Evolutionary conservation across 106 monocot genomes (phyloP), one percentile per base, ranked within the genome.

Genomic region (Dioscorea zingiberensis): DNA sequence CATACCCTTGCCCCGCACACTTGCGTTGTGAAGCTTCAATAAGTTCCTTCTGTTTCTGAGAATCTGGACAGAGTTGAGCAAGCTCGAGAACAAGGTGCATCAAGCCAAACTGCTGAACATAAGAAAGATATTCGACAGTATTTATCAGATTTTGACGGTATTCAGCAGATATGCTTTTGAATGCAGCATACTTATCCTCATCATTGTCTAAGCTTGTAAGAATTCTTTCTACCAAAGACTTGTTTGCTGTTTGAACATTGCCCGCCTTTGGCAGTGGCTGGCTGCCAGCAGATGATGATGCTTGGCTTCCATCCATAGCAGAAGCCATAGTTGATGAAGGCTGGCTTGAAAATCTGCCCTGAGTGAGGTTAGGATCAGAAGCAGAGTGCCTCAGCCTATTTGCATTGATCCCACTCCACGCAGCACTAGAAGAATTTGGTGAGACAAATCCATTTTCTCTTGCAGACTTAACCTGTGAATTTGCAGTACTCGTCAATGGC

Each of bases 101-200:
- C 45, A 95, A 77, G 19, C 91, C 87, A 81, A 95, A 91, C 74
- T 95, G 95, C 75, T 88, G 74, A 14, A 91, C 88, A 73, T 83
- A 91, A 14, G 81, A 85, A 66, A 95, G 78, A 58, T 95, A 95
- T 70, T 88, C 94, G 53, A 30, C 60, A 17, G 91, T 73, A 44
- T 76, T 74, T 12, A 91, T 85, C 47, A 74, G 54, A 11, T 78
- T 79, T 69, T 81, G 71, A 30, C 91, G 82, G 53, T 81, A 95
- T 63, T 91, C 95, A 21, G 72, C 59, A 63, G 95, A 88, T 19
- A 95, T 88, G 58, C 44, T 69, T 71, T 77, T 91, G 48, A 95
- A 95, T 47, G 85, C 81, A 27, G 78, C 63, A 71, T 71, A 95
- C 59, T 59, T 85, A 27, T 91, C 85, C 58, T 91, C 83, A 49